phyloP scores from a whole-genome alignment of 1,139 yeast species.

The Zygosaccharomyces pseudobailii region DNA sequence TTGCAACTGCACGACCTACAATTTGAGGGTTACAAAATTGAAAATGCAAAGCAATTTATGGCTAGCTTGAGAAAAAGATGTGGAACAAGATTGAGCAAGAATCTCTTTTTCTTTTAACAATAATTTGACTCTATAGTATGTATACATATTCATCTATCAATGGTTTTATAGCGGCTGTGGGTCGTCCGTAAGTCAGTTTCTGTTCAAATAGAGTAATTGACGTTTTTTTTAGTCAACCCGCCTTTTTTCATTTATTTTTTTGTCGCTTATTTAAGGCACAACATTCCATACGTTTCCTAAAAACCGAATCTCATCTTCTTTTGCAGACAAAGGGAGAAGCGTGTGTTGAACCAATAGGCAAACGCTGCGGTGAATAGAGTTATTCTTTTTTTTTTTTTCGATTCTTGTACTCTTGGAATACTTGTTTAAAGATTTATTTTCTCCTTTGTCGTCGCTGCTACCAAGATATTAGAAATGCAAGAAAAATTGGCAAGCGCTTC shows the following conservation, averaged over 20 bases:
- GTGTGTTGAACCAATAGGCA: background rate
- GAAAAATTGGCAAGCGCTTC: background rate
- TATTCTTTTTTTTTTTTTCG: background rate
- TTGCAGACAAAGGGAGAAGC: background rate
- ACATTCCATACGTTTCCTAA: background rate
- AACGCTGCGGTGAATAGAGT: background rate
- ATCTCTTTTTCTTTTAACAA: background rate
- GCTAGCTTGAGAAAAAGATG: constrained; percentile 43
- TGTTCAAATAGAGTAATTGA: background rate
- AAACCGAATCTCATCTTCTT: background rate
- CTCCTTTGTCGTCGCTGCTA: background rate
- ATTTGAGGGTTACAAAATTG: constrained; percentile 51
- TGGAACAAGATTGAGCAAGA: constrained; percentile 28
- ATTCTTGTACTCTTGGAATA: background rate
- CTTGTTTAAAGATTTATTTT: background rate
- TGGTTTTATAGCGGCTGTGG: too few relatives aligned
- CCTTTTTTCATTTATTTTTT: constrained; percentile 1
- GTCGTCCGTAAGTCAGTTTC: background rate
- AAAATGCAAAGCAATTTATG: constrained; percentile 42
- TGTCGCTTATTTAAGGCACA: background rate
- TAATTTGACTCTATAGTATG: background rate
- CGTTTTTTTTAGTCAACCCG: background rate
- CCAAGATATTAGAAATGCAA: background rate
- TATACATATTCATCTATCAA: too few relatives aligned
- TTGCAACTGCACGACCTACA: constrained; percentile 40